Conservation (phyloP, 495 filamentous ascomycete genomes). For the Penicillium samsonianum region DNA sequence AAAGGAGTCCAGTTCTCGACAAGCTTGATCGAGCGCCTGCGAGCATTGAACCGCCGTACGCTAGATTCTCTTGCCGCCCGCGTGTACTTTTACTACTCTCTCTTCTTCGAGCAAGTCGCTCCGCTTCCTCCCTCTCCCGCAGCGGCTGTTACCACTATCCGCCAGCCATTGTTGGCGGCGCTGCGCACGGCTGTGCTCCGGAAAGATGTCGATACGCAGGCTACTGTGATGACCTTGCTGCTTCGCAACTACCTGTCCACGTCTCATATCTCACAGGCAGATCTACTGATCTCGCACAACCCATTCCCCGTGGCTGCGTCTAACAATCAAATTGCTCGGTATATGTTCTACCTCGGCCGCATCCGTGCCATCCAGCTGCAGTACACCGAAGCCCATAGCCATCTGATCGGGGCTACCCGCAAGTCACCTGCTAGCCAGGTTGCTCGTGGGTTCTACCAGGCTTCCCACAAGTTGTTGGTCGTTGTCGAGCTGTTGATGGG, state of each 20-base stretch:
- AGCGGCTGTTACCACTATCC: slow-evolving; percentile 80
- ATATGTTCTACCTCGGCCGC: slow-evolving; percentile 92
- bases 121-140: slow-evolving; percentile 85
- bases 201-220: slow-evolving; percentile 95
- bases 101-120: slow-evolving; percentile 87
- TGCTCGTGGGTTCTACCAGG: slow-evolving; percentile 91
- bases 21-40: slow-evolving; percentile 77
- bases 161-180: slow-evolving; percentile 81
- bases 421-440: slow-evolving; percentile 89
- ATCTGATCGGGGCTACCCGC: slow-evolving; percentile 85
- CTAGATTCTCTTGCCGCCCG: slow-evolving; percentile 91
- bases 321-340: slow-evolving; percentile 96
- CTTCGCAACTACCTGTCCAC: slow-evolving; percentile 96
- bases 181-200: slow-evolving; percentile 90
- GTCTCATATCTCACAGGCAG: slow-evolving; percentile 95
- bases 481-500: slow-evolving; percentile 98
- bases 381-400: slow-evolving; percentile 95
- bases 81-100: slow-evolving; percentile 95
- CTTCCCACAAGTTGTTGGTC: slow-evolving; percentile 87
- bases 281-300: slow-evolving; percentile 91
- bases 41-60: slow-evolving; percentile 87
- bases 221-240: slow-evolving; percentile 88
- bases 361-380: slow-evolving; percentile 94
- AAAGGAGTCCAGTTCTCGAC: slow-evolving; percentile 80
- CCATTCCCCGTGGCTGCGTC: slow-evolving; percentile 89